A percentile compares a stretch with the other conserved stretches of the same genome.
Evolutionary conservation across 2,329 filamentous ascomycete species (phyloP).

Genomic region (Pestalotiopsis sp.): DNA sequence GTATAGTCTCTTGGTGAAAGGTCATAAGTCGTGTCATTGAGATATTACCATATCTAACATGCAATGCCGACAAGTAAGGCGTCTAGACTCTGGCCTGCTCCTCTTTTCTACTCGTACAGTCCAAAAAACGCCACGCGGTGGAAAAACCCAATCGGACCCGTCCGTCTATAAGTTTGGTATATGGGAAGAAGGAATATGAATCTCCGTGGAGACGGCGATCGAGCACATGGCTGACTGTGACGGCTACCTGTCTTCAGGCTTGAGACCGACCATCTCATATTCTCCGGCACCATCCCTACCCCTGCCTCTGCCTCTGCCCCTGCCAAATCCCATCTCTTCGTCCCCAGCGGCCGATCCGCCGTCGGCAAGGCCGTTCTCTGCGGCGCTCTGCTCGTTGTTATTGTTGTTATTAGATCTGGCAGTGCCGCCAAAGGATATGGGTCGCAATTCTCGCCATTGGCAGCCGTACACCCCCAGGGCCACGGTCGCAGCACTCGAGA

Average conservation of each 20-base stretch:
- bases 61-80: not conserved
- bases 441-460: conserved; percentile 84
- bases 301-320: conserved; percentile 54
- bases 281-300: conserved; percentile 58
- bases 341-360: conserved; percentile 33
- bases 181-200: not conserved
- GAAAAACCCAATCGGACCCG: conserved; percentile 22
- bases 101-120: conserved; percentile 21
- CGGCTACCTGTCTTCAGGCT: conserved; percentile 22
- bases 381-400: conserved; percentile 36
- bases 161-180: conserved; percentile 5
- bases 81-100: not conserved
- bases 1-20: not conserved
- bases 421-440: conserved; percentile 80
- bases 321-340: conserved; percentile 53
- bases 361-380: conserved; percentile 23
- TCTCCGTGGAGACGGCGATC: not conserved
- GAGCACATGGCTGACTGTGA: conserved; percentile 20
- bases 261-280: conserved; percentile 60
- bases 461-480: conserved; percentile 86
- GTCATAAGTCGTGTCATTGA: conserved; percentile 8
- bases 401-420: conserved; percentile 32
- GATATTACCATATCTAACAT: conserved; percentile 3
- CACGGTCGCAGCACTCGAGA: conserved; percentile 47
- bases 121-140: conserved; percentile 38